Evolutionary conservation across 1,284 basidiomycete species (phyloP).

Genomic region (Heterobasidion parviporum): DNA sequence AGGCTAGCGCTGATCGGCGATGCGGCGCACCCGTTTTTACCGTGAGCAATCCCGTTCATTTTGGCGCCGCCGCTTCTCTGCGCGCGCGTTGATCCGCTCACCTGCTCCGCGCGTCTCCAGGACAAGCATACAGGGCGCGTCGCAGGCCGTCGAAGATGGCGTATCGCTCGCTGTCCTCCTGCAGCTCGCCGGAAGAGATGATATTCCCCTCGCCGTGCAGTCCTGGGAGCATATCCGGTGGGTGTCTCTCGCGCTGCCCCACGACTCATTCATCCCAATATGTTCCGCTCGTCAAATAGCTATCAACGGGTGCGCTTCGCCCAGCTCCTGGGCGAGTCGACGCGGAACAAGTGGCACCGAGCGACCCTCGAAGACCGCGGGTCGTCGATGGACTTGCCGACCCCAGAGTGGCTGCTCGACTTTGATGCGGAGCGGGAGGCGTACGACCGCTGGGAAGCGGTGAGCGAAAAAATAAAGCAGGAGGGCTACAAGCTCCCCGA

Average conservation of each 20-base stretch:
- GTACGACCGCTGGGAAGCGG: background rate
- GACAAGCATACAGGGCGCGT: background rate
- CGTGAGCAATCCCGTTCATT: constrained; percentile 10
- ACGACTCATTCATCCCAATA: background rate
- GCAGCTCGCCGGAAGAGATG: background rate
- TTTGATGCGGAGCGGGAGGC: background rate
- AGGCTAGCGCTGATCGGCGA: constrained; percentile 21
- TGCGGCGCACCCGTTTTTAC: constrained; percentile 22
- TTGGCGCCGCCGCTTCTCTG: background rate
- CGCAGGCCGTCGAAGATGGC: background rate
- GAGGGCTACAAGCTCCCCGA: background rate
- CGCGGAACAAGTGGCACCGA: background rate
- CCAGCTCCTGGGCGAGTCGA: background rate
- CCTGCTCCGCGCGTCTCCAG: background rate
- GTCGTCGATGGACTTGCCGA: background rate
- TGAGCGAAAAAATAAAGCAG: background rate
- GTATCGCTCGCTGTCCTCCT: background rate
- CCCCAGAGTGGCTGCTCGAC: background rate
- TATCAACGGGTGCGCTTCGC: background rate
- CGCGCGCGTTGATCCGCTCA: background rate
- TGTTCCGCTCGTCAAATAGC: background rate
- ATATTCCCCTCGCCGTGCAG: background rate
- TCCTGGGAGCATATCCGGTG: background rate
- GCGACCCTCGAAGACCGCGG: background rate
- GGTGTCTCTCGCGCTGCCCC: background rate